phyloP scores from a whole-genome alignment of 192 early-diverging fungal species.

The Mortierella hygrophila region DNA sequence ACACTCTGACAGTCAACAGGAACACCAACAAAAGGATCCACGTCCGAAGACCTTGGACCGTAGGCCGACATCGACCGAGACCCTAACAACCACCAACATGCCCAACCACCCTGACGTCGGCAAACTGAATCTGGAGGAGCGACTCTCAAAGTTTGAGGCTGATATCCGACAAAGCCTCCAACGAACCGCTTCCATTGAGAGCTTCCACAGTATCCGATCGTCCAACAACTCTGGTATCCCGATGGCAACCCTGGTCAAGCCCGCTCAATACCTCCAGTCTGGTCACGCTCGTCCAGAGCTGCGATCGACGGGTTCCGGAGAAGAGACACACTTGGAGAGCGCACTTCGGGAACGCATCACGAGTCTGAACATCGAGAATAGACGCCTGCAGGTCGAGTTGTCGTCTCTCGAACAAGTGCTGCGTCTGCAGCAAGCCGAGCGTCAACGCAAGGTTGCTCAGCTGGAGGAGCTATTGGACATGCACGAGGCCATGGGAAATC shows the following conservation, averaged over 20 bases:
- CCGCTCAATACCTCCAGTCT: not conserved
- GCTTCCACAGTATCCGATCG: constrained; percentile 24
- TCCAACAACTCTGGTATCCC: constrained; percentile 20
- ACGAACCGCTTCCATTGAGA: constrained; percentile 16
- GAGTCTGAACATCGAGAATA: constrained; percentile 18
- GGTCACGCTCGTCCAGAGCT: constrained; percentile 2
- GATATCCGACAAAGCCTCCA: constrained; percentile 25
- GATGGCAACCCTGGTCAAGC: not conserved
- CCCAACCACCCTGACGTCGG: not conserved
- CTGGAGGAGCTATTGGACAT: constrained; percentile 26
- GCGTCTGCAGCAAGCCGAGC: constrained; percentile 19
- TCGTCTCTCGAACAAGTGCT: constrained; percentile 11
- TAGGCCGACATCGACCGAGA: constrained; percentile 24
- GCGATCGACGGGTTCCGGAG: constrained; percentile 7
- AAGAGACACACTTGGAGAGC: constrained; percentile 10
- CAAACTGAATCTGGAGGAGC: constrained; percentile 18
- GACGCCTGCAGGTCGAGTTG: constrained; percentile 16
- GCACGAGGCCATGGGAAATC: constrained; percentile 10
- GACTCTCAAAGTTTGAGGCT: constrained; percentile 24
- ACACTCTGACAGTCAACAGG: not conserved
- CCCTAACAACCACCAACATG: constrained; percentile 21
- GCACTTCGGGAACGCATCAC: constrained; percentile 20
- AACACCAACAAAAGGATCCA: not conserved
- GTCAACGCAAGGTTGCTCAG: constrained; percentile 25
- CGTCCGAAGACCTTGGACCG: constrained; percentile 13